Evolutionary conservation across 805 yeast species (phyloP).

Genomic region (Metschnikowia dekortorum): DNA sequence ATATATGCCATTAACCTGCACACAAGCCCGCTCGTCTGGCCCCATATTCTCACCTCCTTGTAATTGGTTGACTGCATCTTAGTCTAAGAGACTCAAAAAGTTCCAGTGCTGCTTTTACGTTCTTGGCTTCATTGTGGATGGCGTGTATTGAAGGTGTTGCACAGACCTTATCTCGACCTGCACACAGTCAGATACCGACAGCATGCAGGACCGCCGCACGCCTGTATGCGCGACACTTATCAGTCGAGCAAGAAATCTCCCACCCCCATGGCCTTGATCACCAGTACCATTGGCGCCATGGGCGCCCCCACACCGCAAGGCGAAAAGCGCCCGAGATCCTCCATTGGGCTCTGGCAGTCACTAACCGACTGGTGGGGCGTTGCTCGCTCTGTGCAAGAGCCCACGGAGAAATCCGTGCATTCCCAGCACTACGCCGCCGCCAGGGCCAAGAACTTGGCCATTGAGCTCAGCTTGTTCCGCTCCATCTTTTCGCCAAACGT

Average conservation of each 20-base stretch:
- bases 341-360: conserved; percentile 25
- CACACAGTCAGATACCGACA: background rate
- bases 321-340: conserved; percentile 1
- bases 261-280: conserved; percentile 10
- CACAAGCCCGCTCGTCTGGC: no score
- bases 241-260: conserved; percentile 5
- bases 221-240: conserved; percentile 22
- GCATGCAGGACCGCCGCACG: conserved; percentile 21
- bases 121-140: no score
- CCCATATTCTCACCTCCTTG: no score
- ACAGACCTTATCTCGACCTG: background rate
- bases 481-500: conserved; percentile 31
- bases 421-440: conserved; percentile 16
- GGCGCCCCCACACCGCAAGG: conserved; percentile 15
- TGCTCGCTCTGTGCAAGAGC: conserved; percentile 20
- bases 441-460: conserved; percentile 21
- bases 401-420: conserved; percentile 11
- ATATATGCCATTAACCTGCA: no score
- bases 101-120: no score
- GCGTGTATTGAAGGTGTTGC: no score
- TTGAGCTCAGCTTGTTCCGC: conserved; percentile 32
- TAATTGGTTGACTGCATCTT: no score
- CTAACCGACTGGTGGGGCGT: conserved; percentile 38
- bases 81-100: no score
- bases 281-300: conserved; percentile 24